Evolutionary conservation across 2,329 filamentous ascomycete species (phyloP).

Genomic region (Polychaeton citri): DNA sequence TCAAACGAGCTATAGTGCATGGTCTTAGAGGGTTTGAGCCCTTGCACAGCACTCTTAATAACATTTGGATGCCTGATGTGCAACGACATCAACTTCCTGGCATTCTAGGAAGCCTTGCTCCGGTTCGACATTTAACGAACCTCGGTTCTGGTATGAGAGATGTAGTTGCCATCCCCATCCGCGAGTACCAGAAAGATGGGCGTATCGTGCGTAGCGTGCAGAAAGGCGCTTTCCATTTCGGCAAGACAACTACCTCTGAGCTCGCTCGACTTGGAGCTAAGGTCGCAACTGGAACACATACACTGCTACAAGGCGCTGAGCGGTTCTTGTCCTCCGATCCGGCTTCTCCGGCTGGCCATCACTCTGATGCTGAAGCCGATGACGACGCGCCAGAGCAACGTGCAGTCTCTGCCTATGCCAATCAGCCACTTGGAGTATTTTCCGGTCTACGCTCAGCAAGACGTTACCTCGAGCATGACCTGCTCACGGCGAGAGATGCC

Average conservation of each 20-base stretch:
- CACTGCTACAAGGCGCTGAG: conserved; percentile 80
- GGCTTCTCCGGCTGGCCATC: conserved; percentile 24
- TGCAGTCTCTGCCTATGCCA: conserved; percentile 80
- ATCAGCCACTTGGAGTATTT: conserved; percentile 80
- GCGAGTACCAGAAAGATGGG: conserved; percentile 88
- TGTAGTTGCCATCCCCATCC: conserved; percentile 76
- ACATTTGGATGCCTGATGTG: conserved; percentile 93
- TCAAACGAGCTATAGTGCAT: conserved; percentile 84
- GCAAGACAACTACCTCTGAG: conserved; percentile 84
- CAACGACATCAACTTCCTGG: conserved; percentile 77
- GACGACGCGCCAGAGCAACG: conserved; percentile 57
- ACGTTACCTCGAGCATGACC: conserved; percentile 67
- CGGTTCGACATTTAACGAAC: conserved; percentile 81
- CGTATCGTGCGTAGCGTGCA: conserved; percentile 81
- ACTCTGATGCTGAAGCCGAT: conserved; percentile 45
- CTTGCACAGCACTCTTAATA: conserved; percentile 78
- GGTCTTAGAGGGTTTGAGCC: conserved; percentile 84
- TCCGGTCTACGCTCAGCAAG: conserved; percentile 78
- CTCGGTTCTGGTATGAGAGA: conserved; percentile 79
- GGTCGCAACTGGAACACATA: conserved; percentile 86
- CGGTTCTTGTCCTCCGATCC: conserved; percentile 44
- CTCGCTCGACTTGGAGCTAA: conserved; percentile 92
- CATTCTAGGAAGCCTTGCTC: conserved; percentile 76
- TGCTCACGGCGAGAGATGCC: conserved; percentile 76
- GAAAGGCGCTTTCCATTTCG: conserved; percentile 82